Evolutionary conservation across 139 green algal genomes (phyloP).

Genomic region (Picochlorum sp.): DNA sequence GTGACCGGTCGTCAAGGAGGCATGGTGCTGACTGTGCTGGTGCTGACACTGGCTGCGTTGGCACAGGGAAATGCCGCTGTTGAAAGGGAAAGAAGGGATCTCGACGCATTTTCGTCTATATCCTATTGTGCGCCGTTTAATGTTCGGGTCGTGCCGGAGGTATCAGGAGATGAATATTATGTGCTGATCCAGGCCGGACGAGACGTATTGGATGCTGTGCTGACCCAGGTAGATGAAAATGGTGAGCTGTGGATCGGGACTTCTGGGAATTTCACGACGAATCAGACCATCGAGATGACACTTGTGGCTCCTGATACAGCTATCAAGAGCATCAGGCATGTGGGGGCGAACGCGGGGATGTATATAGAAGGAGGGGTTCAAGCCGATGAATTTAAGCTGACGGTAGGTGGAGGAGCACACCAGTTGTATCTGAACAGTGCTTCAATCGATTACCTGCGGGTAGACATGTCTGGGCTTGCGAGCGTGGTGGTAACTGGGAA

Average conservation of each 20-base stretch:
- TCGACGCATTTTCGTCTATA: slow-evolving; percentile 2
- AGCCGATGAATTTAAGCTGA: neutral
- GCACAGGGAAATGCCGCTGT: neutral
- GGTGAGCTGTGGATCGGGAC: neutral
- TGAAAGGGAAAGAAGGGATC: no score
- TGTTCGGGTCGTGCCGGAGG: slow-evolving; percentile 5
- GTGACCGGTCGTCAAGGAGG: neutral
- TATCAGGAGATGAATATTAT: neutral
- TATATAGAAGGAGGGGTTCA: slow-evolving; percentile 8
- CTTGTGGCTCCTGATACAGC: slow-evolving; percentile 1
- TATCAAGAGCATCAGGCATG: slow-evolving; percentile 5
- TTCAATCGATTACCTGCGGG: neutral
- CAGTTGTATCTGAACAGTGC: slow-evolving; percentile 7
- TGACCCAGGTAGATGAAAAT: neutral
- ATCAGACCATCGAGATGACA: slow-evolving; percentile 11
- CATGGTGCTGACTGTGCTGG: neutral
- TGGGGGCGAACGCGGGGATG: slow-evolving; percentile 2
- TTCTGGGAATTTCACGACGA: neutral
- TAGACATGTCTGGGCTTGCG: neutral
- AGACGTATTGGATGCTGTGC: neutral
- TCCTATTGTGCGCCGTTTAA: slow-evolving; percentile 7
- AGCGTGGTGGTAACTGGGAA: neutral
- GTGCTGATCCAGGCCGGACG: neutral
- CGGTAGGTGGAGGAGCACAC: slow-evolving; percentile 5
- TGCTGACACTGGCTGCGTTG: neutral